Percentiles rank a stretch among this genome's conserved stretches.
Conservation (phyloP, 148 eudicot species). For the Silene latifolia region DNA sequence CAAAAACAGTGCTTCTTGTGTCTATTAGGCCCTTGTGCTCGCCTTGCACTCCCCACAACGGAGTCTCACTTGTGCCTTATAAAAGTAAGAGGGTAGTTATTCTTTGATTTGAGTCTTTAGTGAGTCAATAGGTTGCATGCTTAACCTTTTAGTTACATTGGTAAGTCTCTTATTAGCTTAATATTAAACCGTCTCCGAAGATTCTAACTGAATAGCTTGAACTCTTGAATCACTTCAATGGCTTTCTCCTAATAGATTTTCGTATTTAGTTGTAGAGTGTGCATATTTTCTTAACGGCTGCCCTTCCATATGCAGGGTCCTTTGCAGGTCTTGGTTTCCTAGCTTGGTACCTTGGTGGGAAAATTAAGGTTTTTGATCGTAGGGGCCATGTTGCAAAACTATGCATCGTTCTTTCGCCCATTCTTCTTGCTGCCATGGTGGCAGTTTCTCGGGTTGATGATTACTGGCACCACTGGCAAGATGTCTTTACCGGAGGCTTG, state of each 20-base stretch:
- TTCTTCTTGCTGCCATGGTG: constrained; percentile 71
- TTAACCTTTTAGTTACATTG: too few relatives aligned
- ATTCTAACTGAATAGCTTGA: too few relatives aligned
- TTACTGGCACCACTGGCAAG: constrained; percentile 99
- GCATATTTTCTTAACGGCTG: constrained; percentile 10
- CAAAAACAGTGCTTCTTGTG: too few relatives aligned
- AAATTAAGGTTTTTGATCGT: constrained; percentile 63
- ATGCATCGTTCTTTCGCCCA: constrained; percentile 57
- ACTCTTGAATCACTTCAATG: too few relatives aligned
- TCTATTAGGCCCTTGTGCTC: too few relatives aligned
- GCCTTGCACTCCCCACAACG: too few relatives aligned
- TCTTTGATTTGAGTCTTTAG: too few relatives aligned
- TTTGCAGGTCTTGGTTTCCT: constrained; percentile 88
- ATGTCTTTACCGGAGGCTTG: constrained; percentile 81
- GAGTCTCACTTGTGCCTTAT: too few relatives aligned
- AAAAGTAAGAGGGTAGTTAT: too few relatives aligned
- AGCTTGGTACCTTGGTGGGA: constrained; percentile 68
- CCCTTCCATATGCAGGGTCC: constrained; percentile 52
- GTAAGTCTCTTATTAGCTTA: too few relatives aligned
- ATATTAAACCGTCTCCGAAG: too few relatives aligned
- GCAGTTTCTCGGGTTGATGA: constrained; percentile 93
- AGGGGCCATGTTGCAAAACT: constrained; percentile 79
- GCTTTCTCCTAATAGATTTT: not conserved
- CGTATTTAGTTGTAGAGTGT: not conserved
- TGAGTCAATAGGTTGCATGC: too few relatives aligned